Evolutionary conservation across 2,329 filamentous ascomycete genomes (phyloP).

Genomic region (Pseudogymnoascus sp.): DNA sequence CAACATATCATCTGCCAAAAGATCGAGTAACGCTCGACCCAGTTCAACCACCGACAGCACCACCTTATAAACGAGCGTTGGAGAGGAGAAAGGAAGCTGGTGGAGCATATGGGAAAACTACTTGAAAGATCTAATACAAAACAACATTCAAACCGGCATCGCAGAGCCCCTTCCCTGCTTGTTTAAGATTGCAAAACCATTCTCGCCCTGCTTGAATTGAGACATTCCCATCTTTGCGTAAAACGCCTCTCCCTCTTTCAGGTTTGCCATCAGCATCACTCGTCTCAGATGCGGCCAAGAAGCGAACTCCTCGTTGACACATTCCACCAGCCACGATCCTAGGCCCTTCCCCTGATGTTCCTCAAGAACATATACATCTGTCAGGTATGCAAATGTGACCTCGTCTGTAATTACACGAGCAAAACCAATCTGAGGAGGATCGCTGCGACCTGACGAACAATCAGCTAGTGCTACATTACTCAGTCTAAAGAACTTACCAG

Average conservation of each 20-base stretch:
- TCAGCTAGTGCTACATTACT: background rate
- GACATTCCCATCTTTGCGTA: conserved; percentile 27
- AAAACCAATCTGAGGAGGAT: conserved; percentile 46
- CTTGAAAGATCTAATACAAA: background rate
- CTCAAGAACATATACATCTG: conserved; percentile 60
- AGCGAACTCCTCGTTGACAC: conserved; percentile 50
- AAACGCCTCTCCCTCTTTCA: conserved; percentile 18
- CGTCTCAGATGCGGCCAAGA: conserved; percentile 55
- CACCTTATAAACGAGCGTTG: conserved; percentile 85
- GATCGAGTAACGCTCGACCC: conserved; percentile 84
- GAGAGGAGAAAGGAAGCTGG: conserved; percentile 73
- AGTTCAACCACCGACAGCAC: conserved; percentile 89
- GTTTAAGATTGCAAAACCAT: conserved; percentile 16
- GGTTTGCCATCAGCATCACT: conserved; percentile 40
- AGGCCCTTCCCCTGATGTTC: conserved; percentile 56
- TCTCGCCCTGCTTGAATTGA: conserved; percentile 18
- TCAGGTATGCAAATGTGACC: conserved; percentile 62
- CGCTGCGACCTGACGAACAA: conserved; percentile 17
- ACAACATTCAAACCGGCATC: conserved; percentile 4
- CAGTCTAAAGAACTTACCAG: conserved; percentile 25
- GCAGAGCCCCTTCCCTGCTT: conserved; percentile 10
- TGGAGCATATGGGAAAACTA: conserved; percentile 47
- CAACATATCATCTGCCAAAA: conserved; percentile 82
- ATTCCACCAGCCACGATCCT: conserved; percentile 58
- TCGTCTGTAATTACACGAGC: conserved; percentile 63